A percentile compares a stretch with the other conserved stretches of the same genome.
phyloP scores from a whole-genome alignment of 2,329 filamentous ascomycete genomes.

The Penicillium brasilianum region DNA sequence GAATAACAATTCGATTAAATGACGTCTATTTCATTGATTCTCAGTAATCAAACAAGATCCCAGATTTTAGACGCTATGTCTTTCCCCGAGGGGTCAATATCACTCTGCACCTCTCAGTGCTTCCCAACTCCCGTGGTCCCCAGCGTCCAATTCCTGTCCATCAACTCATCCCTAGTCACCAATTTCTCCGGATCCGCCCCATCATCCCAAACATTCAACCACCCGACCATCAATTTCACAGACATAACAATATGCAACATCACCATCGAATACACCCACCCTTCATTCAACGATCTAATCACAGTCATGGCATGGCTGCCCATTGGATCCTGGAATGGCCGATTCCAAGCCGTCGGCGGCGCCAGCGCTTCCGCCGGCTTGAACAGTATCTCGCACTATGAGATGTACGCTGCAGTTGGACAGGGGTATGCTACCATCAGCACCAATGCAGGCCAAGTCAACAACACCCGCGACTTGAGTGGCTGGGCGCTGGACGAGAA shows the following conservation, averaged over 20 bases:
- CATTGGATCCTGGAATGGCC: background rate
- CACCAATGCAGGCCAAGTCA: background rate
- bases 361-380: background rate
- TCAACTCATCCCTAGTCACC: background rate
- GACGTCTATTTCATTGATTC: too few relatives aligned
- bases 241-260: background rate
- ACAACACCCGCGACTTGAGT: background rate
- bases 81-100: background rate
- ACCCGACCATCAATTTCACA: background rate
- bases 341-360: background rate
- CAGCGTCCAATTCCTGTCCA: background rate
- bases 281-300: background rate
- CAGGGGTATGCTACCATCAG: background rate
- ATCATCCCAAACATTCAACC: background rate
- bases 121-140: background rate
- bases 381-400: background rate
- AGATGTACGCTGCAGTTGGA: background rate
- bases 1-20: too few relatives aligned
- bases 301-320: background rate
- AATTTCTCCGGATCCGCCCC: background rate
- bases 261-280: background rate
- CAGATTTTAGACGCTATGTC: background rate
- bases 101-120: background rate
- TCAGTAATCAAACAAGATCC: too few relatives aligned
- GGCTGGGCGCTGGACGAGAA: background rate